Evolutionary conservation across 495 filamentous ascomycete species (phyloP).

Genomic region (Penicillium simplicissimum): DNA sequence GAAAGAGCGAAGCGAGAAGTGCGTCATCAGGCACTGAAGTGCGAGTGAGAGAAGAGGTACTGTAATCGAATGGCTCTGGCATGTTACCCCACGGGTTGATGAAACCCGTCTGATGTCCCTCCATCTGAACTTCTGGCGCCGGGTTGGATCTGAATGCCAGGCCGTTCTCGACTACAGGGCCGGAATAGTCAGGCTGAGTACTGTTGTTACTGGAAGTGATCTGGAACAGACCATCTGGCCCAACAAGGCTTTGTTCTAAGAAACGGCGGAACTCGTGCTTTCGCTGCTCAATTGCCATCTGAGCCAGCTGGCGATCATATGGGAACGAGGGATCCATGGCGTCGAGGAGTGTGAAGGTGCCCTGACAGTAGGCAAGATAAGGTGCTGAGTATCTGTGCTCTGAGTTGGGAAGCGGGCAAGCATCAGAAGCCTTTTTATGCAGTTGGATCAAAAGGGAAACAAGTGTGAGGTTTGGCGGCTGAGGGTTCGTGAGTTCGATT

Average conservation of each 20-base stretch:
- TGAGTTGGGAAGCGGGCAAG: background rate
- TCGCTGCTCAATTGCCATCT: constrained; percentile 31
- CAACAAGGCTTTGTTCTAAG: constrained; percentile 22
- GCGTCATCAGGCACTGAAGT: constrained; percentile 9
- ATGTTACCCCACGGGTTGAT: constrained; percentile 11
- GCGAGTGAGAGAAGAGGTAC: constrained; percentile 16
- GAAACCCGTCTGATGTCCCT: constrained; percentile 22
- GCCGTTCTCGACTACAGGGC: constrained; percentile 24
- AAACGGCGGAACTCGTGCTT: constrained; percentile 19
- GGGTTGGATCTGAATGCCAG: constrained; percentile 28
- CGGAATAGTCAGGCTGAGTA: constrained; percentile 23
- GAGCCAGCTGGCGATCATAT: constrained; percentile 22
- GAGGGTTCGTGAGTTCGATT: background rate
- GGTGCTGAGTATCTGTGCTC: background rate
- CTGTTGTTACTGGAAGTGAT: background rate
- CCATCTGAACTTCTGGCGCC: constrained; percentile 19
- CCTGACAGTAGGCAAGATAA: background rate
- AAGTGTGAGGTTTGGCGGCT: background rate
- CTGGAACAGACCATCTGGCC: constrained; percentile 19
- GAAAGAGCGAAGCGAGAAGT: constrained; percentile 7
- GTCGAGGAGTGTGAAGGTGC: background rate
- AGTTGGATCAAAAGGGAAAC: constrained; percentile 6
- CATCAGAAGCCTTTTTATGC: constrained; percentile 20
- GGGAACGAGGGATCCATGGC: constrained; percentile 29
- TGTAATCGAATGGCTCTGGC: constrained; percentile 12